Evolutionary conservation across 1,284 basidiomycete genomes (phyloP), one percentile per base, ranked within the genome.

Genomic region (Sporisorium exsertum): DNA sequence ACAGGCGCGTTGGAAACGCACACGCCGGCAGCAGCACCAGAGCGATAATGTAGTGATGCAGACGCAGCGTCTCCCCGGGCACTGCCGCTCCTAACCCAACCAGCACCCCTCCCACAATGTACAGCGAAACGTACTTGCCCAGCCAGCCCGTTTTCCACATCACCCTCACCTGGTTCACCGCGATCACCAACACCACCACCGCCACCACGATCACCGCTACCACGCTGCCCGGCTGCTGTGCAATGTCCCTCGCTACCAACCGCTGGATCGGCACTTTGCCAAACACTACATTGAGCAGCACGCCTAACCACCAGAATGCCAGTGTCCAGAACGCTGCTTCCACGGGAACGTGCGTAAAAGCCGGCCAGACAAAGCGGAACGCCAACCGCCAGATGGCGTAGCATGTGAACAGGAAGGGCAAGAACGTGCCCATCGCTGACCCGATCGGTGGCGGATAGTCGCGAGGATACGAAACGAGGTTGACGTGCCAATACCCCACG

Each of bases 401-500:
- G 24, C 89, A 89, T 59, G 93, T 90, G 79, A 94, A 95, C 22
- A 95, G 87, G 0, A 89, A 86, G 0, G 94, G 93, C 16, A 95
- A 87, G 86, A 95, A 95, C 7, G 90, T 89, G 29, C 89, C 90
- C 75, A 94, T 93, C 3, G 90, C 92, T 10, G 87, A 87, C 58
- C 91, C 90, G 57, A 94, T 86, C 10, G 68, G 72, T 13, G 66
- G 75, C 12, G 76, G 78, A 26, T 88, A 89, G 2, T 87, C 88
- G 32, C 89, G 89, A 1, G 93, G 92, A 81, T 94, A 92, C 2
- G 92, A 92, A 77, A 93, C 93, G 27, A 95, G 88, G 1, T 89
- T 88, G 64, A 94, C 88, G 78, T 95, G 93, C 94, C 94, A 95
- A 84, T 90, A 95, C 0, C 94, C 94, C 50, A 94, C 91, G 86